These are phyloP conservation scores for Aspergillus aculeatus DNA, from an alignment of 2,329 filamentous ascomycete genomes.

Conservation along the genomic window DNA sequence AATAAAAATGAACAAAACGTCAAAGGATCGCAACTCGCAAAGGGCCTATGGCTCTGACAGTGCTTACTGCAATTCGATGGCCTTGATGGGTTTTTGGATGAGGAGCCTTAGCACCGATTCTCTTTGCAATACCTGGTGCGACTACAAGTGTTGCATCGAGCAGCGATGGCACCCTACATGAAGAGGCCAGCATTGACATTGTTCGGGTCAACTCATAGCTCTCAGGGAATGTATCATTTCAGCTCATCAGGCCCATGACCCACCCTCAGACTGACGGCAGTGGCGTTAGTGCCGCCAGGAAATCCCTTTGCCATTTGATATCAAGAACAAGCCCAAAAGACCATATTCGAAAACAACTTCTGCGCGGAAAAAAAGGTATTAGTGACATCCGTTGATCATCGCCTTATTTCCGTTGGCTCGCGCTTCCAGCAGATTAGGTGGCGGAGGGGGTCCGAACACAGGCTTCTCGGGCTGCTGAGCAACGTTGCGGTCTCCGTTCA, in stretches of 20 bases:
- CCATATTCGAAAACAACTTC: slow-evolving; percentile 6
- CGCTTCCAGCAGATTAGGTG: slow-evolving; percentile 49
- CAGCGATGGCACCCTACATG: slow-evolving; percentile 12
- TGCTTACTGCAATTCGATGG: slow-evolving; percentile 9
- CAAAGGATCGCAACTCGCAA: slow-evolving; percentile 10
- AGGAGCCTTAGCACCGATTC: slow-evolving; percentile 1
- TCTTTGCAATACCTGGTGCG: slow-evolving; percentile 2
- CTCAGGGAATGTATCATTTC: not conserved
- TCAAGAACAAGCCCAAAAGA: slow-evolving; percentile 7
- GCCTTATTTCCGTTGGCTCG: slow-evolving; percentile 46
- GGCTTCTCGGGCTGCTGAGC: slow-evolving; percentile 39
- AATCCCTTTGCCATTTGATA: slow-evolving; percentile 1
- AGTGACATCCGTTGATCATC: slow-evolving; percentile 45
- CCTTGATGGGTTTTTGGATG: slow-evolving; percentile 2
- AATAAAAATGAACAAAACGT: slow-evolving; percentile 17
- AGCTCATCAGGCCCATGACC: slow-evolving; percentile 3
- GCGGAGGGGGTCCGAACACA: slow-evolving; percentile 51
- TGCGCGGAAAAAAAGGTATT: slow-evolving; percentile 3
- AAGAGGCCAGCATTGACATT: slow-evolving; percentile 2
- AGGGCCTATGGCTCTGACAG: not conserved
- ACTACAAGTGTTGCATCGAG: slow-evolving; percentile 12
- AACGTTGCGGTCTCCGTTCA: slow-evolving; percentile 27
- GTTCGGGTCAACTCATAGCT: slow-evolving; percentile 6
- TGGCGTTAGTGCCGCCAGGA: slow-evolving; percentile 1
- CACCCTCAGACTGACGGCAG: slow-evolving; percentile 6